Evolutionary conservation across 208 protist species (phyloP), one percentile per base, ranked within the genome.

Genomic region (Trypanosoma melophagium): DNA sequence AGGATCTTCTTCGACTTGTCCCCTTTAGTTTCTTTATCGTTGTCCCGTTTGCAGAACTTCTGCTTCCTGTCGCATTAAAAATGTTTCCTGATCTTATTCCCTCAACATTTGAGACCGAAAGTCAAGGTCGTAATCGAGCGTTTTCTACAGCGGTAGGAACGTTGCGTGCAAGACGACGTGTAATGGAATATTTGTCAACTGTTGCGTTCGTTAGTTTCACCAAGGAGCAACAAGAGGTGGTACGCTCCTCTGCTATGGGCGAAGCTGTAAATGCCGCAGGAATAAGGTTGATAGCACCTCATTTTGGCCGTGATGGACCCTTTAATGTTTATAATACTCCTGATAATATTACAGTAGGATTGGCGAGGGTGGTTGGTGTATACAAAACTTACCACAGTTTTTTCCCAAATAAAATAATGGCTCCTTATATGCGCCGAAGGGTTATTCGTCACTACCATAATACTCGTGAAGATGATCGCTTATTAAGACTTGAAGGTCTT

Each of bases 31-130:
- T 98, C 59, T 98, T 99, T 72, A 94, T 99, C 22, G 76, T 99
- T 12, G 86, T 99, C 16, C 98, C 98, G 8, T 98, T 98, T 79
- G 81, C 94, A 14, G 98, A 99, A 72, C 83, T 99, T 49, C 79
- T 97, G 45, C 81, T 99, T 40, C 98, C 98, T 4, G 84, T 99
- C 31, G 79, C 92, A 9, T 79, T 99, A 31, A 97, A 97, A 66
- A 93, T 98, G 77, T 99, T 99, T 80, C 98, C 98, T 24, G 96
- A 96, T 17, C 80, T 99, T 45, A 96, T 99, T 59, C 98, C 98
- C 24, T 97, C 89, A 17, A 98, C 97, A 5, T 99, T 98, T 76
- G 87, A 97, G 67, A 92, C 90, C 1, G 77, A 94, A 67, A 84
- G 77, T 21, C 93, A 97, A 61, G 87, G 90, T 12, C 76, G 86